Conservation (phyloP, 495 filamentous ascomycete genomes). For the Pyrenula massariospora region DNA sequence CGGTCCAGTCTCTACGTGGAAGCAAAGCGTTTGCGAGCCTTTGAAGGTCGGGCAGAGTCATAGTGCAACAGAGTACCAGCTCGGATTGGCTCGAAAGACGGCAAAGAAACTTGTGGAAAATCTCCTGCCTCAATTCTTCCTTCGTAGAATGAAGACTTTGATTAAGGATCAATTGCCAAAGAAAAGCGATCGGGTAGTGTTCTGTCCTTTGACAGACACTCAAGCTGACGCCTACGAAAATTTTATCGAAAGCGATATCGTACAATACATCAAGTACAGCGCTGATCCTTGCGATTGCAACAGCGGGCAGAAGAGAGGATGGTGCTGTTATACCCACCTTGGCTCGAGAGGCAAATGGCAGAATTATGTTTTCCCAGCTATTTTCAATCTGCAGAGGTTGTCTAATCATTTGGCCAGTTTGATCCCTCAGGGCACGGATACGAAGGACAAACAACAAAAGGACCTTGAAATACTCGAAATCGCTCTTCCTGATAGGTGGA, state of each 20-base stretch:
- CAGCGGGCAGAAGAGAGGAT: constrained; percentile 60
- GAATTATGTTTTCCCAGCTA: constrained; percentile 72
- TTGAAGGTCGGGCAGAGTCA: constrained; percentile 83
- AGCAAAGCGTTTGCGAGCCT: constrained; percentile 60
- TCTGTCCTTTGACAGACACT: constrained; percentile 77
- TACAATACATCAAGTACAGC: constrained; percentile 55
- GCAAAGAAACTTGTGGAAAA: constrained; percentile 80
- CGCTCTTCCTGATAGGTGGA: constrained; percentile 67
- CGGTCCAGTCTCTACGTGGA: constrained; percentile 72
- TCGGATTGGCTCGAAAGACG: constrained; percentile 69
- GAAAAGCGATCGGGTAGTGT: constrained; percentile 89
- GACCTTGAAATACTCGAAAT: constrained; percentile 68
- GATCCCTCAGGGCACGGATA: constrained; percentile 58
- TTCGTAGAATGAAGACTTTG: constrained; percentile 84
- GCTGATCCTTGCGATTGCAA: constrained; percentile 60
- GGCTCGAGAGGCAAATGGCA: constrained; percentile 58
- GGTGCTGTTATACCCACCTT: constrained; percentile 62
- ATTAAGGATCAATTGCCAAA: constrained; percentile 94
- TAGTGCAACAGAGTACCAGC: constrained; percentile 75
- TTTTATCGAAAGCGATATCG: constrained; percentile 58
- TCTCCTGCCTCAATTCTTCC: constrained; percentile 82
- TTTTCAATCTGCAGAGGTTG: constrained; percentile 71
- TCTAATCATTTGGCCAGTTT: constrained; percentile 87
- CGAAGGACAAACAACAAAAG: constrained; percentile 65
- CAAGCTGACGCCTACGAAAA: constrained; percentile 81